Conservation (phyloP, 2,329 filamentous ascomycete species). For the Dactylellina haptotyla region DNA sequence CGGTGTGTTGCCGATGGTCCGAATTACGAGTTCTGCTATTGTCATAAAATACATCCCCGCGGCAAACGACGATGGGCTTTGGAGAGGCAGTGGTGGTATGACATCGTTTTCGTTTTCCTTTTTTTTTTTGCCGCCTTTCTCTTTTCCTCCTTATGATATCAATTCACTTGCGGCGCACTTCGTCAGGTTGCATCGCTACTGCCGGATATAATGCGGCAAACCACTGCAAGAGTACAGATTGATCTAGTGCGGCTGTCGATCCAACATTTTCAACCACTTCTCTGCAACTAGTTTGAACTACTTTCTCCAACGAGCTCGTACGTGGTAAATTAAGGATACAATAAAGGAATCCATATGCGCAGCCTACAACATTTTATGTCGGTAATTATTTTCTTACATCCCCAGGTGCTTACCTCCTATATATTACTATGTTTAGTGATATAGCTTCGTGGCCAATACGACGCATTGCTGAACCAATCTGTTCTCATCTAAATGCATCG, state of each 20-base stretch:
- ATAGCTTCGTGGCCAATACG: neutral
- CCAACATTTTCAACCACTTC: neutral
- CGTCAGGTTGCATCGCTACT: slow-evolving; percentile 24
- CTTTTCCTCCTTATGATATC: slow-evolving; percentile 6
- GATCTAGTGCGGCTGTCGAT: neutral
- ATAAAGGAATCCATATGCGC: neutral
- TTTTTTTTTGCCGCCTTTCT: neutral
- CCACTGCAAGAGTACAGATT: neutral
- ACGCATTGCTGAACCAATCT: neutral
- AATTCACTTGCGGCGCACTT: slow-evolving; percentile 30
- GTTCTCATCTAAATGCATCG: too few species aligned
- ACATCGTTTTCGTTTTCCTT: slow-evolving; percentile 2
- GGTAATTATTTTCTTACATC: neutral
- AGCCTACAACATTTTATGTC: neutral
- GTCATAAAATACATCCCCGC: slow-evolving; percentile 15
- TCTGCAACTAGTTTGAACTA: neutral
- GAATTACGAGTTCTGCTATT: neutral
- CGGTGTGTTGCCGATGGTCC: slow-evolving; percentile 35
- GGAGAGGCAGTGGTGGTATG: too few species aligned
- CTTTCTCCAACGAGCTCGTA: neutral
- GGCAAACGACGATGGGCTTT: neutral
- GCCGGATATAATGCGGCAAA: slow-evolving; percentile 22
- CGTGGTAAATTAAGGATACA: neutral
- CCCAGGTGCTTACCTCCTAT: neutral
- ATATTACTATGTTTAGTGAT: neutral